Conservation (phyloP, 2,329 filamentous ascomycete genomes). For the Penicillium glabrum region DNA sequence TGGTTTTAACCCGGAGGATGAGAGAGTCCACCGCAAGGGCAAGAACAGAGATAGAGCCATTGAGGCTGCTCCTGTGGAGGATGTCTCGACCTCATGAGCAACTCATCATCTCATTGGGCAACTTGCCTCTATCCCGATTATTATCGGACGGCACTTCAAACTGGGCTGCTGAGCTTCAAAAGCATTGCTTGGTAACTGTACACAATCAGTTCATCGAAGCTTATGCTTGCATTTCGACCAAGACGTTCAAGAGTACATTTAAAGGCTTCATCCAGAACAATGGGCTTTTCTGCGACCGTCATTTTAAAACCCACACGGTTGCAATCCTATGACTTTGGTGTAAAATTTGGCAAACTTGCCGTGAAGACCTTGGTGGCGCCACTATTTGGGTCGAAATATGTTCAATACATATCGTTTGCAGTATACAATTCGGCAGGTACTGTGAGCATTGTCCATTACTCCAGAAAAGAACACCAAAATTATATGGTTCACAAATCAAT, state of each 20-base stretch:
- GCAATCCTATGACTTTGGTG: neutral
- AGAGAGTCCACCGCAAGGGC: constrained; percentile 83
- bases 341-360: neutral
- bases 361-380: too few species aligned
- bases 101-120: neutral
- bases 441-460: too few species aligned
- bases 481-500: too few species aligned
- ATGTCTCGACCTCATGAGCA: neutral
- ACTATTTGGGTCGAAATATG: too few species aligned
- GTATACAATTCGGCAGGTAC: too few species aligned
- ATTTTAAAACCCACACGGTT: neutral
- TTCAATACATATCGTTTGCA: too few species aligned
- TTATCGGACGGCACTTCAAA: constrained; percentile 6
- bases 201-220: neutral
- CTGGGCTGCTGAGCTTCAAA: neutral
- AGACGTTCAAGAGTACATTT: neutral
- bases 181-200: neutral
- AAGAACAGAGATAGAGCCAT: constrained; percentile 41
- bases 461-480: too few species aligned
- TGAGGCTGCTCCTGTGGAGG: constrained; percentile 4
- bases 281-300: neutral
- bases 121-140: neutral
- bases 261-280: neutral
- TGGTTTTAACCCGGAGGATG: constrained; percentile 88
- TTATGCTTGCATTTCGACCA: neutral